These are phyloP conservation scores for Microcos paniculata DNA, from an alignment of 345 rosid species.

Conservation along the genomic window DNA sequence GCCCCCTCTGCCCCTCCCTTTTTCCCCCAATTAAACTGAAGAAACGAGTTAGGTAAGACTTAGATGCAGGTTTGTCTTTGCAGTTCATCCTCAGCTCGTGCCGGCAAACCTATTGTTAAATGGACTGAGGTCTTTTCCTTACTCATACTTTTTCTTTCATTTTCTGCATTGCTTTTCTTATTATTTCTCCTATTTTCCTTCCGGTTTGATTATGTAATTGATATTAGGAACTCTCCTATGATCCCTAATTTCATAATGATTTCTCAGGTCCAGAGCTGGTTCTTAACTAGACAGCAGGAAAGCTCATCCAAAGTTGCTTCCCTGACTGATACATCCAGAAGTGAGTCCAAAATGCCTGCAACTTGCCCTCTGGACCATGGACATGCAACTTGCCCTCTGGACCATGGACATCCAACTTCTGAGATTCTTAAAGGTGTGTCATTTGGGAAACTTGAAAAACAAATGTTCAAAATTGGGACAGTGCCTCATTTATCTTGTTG, in stretches of 20 bases:
- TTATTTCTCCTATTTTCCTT: background rate
- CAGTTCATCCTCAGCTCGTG: slow-evolving; percentile 69
- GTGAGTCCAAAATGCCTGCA: slow-evolving; percentile 23
- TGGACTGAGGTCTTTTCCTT: slow-evolving; percentile 56
- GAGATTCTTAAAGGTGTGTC: slow-evolving; percentile 38
- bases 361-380: slow-evolving; percentile 25
- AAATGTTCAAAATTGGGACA: background rate
- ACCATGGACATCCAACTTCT: slow-evolving; percentile 31
- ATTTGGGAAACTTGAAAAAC: background rate
- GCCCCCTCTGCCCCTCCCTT: background rate
- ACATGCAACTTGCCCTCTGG: slow-evolving; percentile 23
- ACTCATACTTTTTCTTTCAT: background rate
- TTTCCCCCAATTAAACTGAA: background rate
- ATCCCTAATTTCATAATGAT: background rate
- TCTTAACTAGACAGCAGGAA: slow-evolving; percentile 31
- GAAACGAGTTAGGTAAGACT: background rate
- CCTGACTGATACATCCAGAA: slow-evolving; percentile 31
- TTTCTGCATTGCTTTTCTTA: background rate
- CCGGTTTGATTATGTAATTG: background rate
- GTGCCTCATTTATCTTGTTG: background rate
- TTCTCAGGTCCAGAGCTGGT: slow-evolving; percentile 52
- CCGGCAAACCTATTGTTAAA: slow-evolving; percentile 61
- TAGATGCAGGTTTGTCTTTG: slow-evolving; percentile 11
- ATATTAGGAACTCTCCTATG: background rate
- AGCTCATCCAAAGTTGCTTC: slow-evolving; percentile 30